A percentile compares a stretch with the other conserved stretches of the same genome.
Conservation (phyloP, 371 early-diverging fungal species). For the Blakeslea trispora region DNA sequence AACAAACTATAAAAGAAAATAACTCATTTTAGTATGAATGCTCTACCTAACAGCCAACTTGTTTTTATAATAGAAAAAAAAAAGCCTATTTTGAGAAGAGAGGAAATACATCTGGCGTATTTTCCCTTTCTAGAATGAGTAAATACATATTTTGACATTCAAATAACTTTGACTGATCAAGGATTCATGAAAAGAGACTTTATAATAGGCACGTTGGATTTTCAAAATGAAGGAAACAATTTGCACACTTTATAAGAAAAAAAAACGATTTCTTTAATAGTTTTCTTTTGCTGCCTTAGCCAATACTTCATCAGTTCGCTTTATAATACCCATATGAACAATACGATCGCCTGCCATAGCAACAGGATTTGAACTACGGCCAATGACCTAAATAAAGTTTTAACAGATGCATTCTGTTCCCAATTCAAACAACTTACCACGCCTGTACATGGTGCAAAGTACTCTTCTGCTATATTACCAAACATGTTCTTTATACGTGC, state of each 20-base stretch:
- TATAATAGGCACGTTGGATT: no score
- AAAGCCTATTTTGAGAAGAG: no score
- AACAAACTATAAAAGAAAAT: no score
- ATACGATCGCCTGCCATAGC: slow-evolving; percentile 76
- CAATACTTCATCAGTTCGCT: slow-evolving; percentile 33
- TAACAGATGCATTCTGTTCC: background rate
- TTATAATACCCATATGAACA: slow-evolving; percentile 72
- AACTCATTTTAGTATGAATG: no score
- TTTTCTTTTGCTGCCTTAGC: slow-evolving; percentile 35
- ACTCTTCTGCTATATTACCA: slow-evolving; percentile 82
- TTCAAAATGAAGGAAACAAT: background rate
- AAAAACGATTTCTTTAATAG: slow-evolving; percentile 11
- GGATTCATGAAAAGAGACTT: no score
- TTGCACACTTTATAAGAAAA: background rate
- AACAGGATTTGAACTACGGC: slow-evolving; percentile 60
- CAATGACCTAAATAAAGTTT: slow-evolving; percentile 28
- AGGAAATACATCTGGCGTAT: no score
- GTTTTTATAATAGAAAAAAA: no score
- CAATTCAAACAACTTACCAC: slow-evolving; percentile 53
- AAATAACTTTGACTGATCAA: no score
- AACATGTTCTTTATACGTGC: slow-evolving; percentile 87
- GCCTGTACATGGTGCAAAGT: slow-evolving; percentile 78
- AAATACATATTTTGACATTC: no score
- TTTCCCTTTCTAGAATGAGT: no score
- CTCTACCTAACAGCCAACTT: no score